phyloP scores from a whole-genome alignment of 2,329 filamentous ascomycete species.

The Chrysoporthe puriensis region DNA sequence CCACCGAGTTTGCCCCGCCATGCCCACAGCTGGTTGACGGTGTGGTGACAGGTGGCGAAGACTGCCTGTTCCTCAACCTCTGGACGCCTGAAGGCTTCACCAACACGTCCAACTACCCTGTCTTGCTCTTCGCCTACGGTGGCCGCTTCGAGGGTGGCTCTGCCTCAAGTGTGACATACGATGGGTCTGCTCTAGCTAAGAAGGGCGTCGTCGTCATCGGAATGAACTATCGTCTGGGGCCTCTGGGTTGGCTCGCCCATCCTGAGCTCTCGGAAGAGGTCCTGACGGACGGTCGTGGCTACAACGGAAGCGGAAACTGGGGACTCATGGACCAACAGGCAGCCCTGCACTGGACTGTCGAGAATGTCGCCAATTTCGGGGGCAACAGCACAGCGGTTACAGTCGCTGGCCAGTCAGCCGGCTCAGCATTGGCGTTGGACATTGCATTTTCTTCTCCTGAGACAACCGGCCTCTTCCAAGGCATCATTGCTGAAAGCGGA shows the following conservation, averaged over 20 bases:
- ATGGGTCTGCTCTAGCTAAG: constrained; percentile 60
- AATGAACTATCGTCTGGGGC: constrained; percentile 76
- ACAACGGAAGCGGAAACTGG: constrained; percentile 58
- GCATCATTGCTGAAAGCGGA: constrained; percentile 39
- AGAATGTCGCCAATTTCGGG: constrained; percentile 68
- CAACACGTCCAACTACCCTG: constrained; percentile 44
- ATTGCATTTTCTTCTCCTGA: constrained; percentile 6
- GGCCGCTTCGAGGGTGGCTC: constrained; percentile 53
- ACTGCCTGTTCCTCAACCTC: constrained; percentile 71
- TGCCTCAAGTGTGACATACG: constrained; percentile 46
- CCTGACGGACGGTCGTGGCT: background rate
- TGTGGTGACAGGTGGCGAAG: constrained; percentile 51
- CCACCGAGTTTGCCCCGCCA: constrained; percentile 9
- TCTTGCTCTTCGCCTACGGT: constrained; percentile 46
- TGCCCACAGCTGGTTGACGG: constrained; percentile 11
- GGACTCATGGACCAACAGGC: constrained; percentile 73
- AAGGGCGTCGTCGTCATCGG: constrained; percentile 72
- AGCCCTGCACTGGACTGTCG: constrained; percentile 70
- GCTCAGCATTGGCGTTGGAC: constrained; percentile 55
- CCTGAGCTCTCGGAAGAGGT: constrained; percentile 49
- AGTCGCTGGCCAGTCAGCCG: constrained; percentile 70
- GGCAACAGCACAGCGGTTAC: constrained; percentile 70
- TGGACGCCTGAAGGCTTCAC: constrained; percentile 61
- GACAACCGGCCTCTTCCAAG: constrained; percentile 32
- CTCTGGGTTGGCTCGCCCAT: constrained; percentile 71